Evolutionary conservation across 805 yeast genomes (phyloP).

Genomic region (Candida schatavii): DNA sequence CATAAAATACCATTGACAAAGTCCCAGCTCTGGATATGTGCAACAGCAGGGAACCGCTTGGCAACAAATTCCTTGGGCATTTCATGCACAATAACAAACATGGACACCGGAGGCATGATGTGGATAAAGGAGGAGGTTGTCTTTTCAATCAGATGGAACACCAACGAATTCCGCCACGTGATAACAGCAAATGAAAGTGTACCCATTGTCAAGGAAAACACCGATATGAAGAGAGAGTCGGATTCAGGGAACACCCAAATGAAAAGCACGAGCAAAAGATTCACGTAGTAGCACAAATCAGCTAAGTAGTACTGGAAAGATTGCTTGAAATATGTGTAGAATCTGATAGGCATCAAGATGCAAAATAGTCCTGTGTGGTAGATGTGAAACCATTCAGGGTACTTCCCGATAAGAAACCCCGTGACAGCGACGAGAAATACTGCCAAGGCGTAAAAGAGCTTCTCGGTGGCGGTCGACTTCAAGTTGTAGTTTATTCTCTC

Average conservation of each 20-base stretch:
- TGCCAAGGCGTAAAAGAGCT: constrained; percentile 74
- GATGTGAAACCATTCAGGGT: constrained; percentile 74
- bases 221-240: constrained; percentile 68
- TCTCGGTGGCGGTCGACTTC: constrained; percentile 51
- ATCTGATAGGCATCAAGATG: constrained; percentile 77
- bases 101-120: constrained; percentile 81
- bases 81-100: constrained; percentile 84
- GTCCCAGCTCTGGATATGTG: constrained; percentile 62
- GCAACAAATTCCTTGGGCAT: constrained; percentile 51
- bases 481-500: constrained; percentile 32
- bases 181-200: constrained; percentile 90
- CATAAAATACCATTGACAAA: constrained; percentile 65
- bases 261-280: constrained; percentile 61
- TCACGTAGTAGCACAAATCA: constrained; percentile 91
- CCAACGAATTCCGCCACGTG: constrained; percentile 93
- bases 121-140: constrained; percentile 91
- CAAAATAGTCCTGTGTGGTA: constrained; percentile 62
- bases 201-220: constrained; percentile 85
- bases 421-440: constrained; percentile 63
- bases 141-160: constrained; percentile 87
- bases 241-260: constrained; percentile 85
- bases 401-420: constrained; percentile 75
- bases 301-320: constrained; percentile 86
- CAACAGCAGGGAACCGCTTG: constrained; percentile 78
- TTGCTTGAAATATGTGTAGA: constrained; percentile 75